These are phyloP conservation scores for Scorias spongiosa DNA, from an alignment of 2,329 filamentous ascomycete species.

Conservation along the genomic window DNA sequence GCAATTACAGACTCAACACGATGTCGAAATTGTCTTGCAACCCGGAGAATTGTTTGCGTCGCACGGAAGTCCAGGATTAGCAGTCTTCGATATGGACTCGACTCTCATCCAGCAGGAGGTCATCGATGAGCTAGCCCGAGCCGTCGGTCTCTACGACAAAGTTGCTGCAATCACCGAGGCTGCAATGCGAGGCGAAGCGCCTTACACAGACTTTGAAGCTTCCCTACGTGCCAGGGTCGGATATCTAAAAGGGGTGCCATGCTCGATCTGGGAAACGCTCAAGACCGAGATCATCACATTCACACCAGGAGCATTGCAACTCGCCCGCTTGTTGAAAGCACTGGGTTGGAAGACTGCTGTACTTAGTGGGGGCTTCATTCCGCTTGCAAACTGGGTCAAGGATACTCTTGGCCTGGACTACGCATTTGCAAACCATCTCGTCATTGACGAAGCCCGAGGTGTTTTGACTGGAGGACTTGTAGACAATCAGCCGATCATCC, in stretches of 20 bases:
- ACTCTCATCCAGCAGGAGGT: slow-evolving; percentile 96
- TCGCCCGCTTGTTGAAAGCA: slow-evolving; percentile 58
- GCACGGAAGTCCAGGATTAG: slow-evolving; percentile 41
- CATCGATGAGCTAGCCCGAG: slow-evolving; percentile 83
- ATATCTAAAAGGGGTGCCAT: slow-evolving; percentile 66
- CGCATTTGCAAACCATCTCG: slow-evolving; percentile 74
- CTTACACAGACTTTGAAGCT: slow-evolving; percentile 62
- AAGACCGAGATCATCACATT: slow-evolving; percentile 56
- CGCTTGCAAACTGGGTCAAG: slow-evolving; percentile 76
- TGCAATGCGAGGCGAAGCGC: slow-evolving; percentile 77
- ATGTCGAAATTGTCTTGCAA: background rate
- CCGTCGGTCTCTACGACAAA: slow-evolving; percentile 50
- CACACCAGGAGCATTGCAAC: slow-evolving; percentile 61
- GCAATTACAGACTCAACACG: background rate
- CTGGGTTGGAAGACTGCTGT: slow-evolving; percentile 82
- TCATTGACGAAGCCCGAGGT: slow-evolving; percentile 38
- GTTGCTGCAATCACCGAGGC: slow-evolving; percentile 82
- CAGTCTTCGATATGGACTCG: slow-evolving; percentile 97
- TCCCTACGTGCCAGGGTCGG: slow-evolving; percentile 68
- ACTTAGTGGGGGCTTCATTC: slow-evolving; percentile 80
- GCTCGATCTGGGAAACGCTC: slow-evolving; percentile 54
- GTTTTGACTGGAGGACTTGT: slow-evolving; percentile 57
- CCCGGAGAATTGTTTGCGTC: slow-evolving; percentile 3
- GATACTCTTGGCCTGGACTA: slow-evolving; percentile 70
- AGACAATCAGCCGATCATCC: slow-evolving; percentile 56